These are phyloP conservation scores for Galerina marginata DNA, from an alignment of 768 basidiomycete genomes.

Conservation along the genomic window DNA sequence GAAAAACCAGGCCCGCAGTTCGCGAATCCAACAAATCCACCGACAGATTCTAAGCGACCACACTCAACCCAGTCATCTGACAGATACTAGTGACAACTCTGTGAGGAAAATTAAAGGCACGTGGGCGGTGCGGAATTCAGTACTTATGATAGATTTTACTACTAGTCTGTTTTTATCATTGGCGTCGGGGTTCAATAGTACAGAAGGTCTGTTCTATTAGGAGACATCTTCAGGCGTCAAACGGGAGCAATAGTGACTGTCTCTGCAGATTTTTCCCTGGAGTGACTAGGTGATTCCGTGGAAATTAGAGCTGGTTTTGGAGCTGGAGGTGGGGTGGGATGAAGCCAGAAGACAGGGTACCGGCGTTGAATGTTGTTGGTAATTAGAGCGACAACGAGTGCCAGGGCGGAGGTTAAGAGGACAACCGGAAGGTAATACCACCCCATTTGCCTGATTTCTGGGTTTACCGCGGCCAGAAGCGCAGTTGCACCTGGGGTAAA, in stretches of 20 bases:
- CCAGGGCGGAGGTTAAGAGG: constrained; percentile 51
- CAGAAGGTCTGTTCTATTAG: too few species aligned
- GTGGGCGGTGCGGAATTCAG: too few species aligned
- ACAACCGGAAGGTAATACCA: constrained; percentile 62
- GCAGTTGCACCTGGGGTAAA: constrained; percentile 52
- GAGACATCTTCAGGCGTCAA: not conserved
- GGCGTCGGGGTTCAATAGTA: too few species aligned
- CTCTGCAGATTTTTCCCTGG: not conserved
- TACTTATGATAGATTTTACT: too few species aligned
- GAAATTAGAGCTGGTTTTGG: not conserved
- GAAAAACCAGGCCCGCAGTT: too few species aligned
- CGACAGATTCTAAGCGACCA: too few species aligned
- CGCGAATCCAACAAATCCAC: too few species aligned
- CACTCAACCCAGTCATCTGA: too few species aligned
- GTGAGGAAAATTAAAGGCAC: too few species aligned
- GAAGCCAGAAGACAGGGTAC: constrained; percentile 57
- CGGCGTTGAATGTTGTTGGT: constrained; percentile 56
- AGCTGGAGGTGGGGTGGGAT: constrained; percentile 20
- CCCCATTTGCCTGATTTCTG: constrained; percentile 46
- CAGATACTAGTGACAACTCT: too few species aligned
- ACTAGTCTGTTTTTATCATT: too few species aligned
- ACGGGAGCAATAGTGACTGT: not conserved
- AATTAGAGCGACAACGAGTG: constrained; percentile 50
- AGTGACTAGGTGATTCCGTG: not conserved
- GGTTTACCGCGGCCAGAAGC: constrained; percentile 49